Evolutionary conservation across 164 flowering plant species (phyloP), one percentile per base, ranked within the genome.

Genomic region (Aristolochia californica): DNA sequence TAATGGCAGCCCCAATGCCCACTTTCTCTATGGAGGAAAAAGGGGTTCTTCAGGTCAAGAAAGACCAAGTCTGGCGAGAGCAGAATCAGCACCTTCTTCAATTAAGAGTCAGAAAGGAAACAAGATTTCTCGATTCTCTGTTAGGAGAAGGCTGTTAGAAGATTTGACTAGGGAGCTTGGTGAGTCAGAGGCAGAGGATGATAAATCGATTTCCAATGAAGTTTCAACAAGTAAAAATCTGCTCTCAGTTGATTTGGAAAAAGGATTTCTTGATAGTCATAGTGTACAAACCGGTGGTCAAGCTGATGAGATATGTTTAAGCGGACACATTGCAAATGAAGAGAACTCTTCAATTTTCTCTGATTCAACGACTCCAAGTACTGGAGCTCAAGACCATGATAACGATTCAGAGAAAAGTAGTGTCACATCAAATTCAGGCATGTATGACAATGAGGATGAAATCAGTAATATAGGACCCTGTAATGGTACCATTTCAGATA

Each of bases 11-110:
- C 40, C 40, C 0, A 57, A 20, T 14, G 64, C 45, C 3, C 70
- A 80, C 51, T 56, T 58, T 62, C 58, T 51, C 43, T 74, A 83
- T 40, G 45, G 63, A 27, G 69, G 48, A 17, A 77, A 58, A 62
- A 86, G 74, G 47, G 70, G 87, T 8, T 78, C 81, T 77, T 62
- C 86, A 0, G 83, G 77, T 40, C 83, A 74, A 68, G 72, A 78
- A 45, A 82, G 62, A 15, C 63, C 68, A 28, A 72, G 60, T 52
- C 66, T 88, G 5, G 71, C 76, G 20, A 81, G 89, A 72, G 65
- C 89, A 56, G 95, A 77, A 68, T 87, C 95, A 30, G 87, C 69
- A 38, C 91, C 98, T 16, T 67, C 80, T 63, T 73, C 82, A 0
- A 58, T 67, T 5, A 79, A 74, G 55, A 48, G 45, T 12, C 60